Evolutionary conservation across 1,139 yeast species (phyloP).

Genomic region (Candida albicans): DNA sequence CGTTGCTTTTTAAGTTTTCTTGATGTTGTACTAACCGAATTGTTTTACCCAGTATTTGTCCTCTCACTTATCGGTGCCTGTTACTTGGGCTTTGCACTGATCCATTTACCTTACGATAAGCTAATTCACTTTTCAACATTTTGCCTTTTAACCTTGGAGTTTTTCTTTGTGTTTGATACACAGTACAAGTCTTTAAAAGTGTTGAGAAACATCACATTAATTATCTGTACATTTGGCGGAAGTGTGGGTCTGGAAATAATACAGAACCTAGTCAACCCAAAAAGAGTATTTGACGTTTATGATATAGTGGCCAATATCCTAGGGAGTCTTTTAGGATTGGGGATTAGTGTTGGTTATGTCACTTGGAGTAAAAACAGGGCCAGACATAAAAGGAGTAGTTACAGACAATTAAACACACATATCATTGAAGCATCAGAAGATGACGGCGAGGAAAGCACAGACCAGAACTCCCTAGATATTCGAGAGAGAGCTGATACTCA

Average conservation of each 20-base stretch:
- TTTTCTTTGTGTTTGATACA: conserved; percentile 55
- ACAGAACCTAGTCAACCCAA: conserved; percentile 46
- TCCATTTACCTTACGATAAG: conserved; percentile 53
- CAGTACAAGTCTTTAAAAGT: conserved; percentile 34
- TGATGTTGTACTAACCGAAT: conserved; percentile 9
- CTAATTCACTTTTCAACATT: conserved; percentile 51
- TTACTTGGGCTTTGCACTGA: conserved; percentile 54
- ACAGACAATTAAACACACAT: conserved; percentile 8
- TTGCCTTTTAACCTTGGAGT: conserved; percentile 48
- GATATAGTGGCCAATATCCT: conserved; percentile 48
- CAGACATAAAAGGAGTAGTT: conserved; percentile 7
- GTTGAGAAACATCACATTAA: conserved; percentile 41
- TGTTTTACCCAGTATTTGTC: conserved; percentile 24
- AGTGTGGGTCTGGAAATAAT: conserved; percentile 54
- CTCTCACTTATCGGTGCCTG: conserved; percentile 32
- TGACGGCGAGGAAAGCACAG: conserved; percentile 33
- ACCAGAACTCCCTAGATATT: neutral
- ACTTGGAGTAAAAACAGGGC: conserved; percentile 12
- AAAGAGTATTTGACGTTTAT: conserved; percentile 45
- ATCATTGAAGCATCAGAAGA: conserved; percentile 52
- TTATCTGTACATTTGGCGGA: conserved; percentile 45
- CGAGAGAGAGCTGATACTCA: neutral
- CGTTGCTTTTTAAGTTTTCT: neutral
- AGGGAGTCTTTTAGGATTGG: conserved; percentile 35
- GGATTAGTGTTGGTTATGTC: conserved; percentile 16